phyloP scores from a whole-genome alignment of 192 early-diverging fungal genomes.

The Funneliformis mosseae region DNA sequence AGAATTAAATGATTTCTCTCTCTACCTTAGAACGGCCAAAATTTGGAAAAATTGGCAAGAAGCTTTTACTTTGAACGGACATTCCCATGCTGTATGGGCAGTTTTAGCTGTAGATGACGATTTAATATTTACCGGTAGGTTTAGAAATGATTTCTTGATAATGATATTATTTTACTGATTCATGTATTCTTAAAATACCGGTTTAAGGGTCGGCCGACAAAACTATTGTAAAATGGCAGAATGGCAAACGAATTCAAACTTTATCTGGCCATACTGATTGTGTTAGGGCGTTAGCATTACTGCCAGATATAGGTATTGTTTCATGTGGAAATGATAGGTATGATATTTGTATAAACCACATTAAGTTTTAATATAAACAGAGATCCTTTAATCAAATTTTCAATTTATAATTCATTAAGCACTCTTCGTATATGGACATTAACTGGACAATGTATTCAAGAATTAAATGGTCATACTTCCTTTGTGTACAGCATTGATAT shows the following conservation, averaged over 20 bases:
- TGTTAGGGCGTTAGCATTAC: slow-evolving; percentile 75
- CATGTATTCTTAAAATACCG: neutral
- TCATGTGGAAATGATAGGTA: slow-evolving; percentile 90
- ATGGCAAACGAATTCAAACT: slow-evolving; percentile 63
- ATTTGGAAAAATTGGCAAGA: slow-evolving; percentile 86
- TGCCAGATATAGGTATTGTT: slow-evolving; percentile 71
- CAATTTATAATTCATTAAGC: slow-evolving; percentile 41
- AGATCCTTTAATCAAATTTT: neutral
- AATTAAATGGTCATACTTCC: slow-evolving; percentile 84
- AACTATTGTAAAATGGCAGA: slow-evolving; percentile 83
- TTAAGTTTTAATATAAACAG: neutral
- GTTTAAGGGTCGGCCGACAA: slow-evolving; percentile 86
- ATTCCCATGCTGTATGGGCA: slow-evolving; percentile 89
- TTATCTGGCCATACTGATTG: slow-evolving; percentile 87
- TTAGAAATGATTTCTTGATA: neutral
- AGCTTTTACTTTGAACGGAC: slow-evolving; percentile 72
- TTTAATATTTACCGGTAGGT: slow-evolving; percentile 73
- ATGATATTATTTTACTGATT: slow-evolving; percentile 8
- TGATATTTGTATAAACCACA: slow-evolving; percentile 18
- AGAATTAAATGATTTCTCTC: neutral
- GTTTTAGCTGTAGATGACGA: slow-evolving; percentile 76
- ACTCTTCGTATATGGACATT: slow-evolving; percentile 82
- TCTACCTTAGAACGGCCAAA: slow-evolving; percentile 68
- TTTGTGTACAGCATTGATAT: slow-evolving; percentile 86
- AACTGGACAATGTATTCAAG: slow-evolving; percentile 69